Conservation (phyloP, 441 rosid species). For the Iberis amara region DNA sequence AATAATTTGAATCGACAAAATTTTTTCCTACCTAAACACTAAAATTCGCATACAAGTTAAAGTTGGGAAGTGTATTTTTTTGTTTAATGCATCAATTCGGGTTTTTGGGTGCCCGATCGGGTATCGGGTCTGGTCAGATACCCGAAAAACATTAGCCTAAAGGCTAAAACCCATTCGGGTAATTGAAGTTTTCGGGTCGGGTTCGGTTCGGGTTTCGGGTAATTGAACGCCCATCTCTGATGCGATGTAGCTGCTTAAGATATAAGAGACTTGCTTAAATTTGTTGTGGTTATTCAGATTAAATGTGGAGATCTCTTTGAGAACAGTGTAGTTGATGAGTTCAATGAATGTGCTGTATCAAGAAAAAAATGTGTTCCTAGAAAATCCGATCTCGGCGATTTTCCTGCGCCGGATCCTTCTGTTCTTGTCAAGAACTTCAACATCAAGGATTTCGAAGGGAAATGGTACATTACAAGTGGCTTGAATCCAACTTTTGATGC, state of each 20-base stretch:
- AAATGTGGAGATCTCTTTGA: slow-evolving; percentile 87
- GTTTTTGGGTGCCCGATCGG: no score
- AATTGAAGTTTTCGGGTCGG: no score
- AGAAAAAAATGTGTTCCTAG: slow-evolving; percentile 80
- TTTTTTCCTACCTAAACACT: no score
- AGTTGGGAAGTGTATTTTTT: no score
- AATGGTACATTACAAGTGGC: slow-evolving; percentile 88
- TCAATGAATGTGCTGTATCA: slow-evolving; percentile 90
- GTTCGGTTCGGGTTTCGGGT: no score
- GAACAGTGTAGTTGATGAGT: slow-evolving; percentile 79
- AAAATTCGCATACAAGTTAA: no score
- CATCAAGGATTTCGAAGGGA: slow-evolving; percentile 68
- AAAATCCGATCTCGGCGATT: slow-evolving; percentile 86
- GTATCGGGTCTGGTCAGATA: no score
- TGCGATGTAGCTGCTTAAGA: slow-evolving; percentile 1
- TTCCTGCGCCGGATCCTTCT: slow-evolving; percentile 80
- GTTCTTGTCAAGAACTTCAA: slow-evolving; percentile 68
- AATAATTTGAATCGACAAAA: no score
- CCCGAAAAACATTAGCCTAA: no score
- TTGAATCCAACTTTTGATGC: slow-evolving; percentile 83
- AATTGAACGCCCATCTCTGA: no score
- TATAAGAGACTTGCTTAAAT: not conserved
- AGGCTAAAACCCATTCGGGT: no score
- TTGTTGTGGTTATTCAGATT: slow-evolving; percentile 43
- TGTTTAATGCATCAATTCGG: no score